Evolutionary conservation across 306 rosid species (phyloP).

Genomic region (Glycine tomentella): DNA sequence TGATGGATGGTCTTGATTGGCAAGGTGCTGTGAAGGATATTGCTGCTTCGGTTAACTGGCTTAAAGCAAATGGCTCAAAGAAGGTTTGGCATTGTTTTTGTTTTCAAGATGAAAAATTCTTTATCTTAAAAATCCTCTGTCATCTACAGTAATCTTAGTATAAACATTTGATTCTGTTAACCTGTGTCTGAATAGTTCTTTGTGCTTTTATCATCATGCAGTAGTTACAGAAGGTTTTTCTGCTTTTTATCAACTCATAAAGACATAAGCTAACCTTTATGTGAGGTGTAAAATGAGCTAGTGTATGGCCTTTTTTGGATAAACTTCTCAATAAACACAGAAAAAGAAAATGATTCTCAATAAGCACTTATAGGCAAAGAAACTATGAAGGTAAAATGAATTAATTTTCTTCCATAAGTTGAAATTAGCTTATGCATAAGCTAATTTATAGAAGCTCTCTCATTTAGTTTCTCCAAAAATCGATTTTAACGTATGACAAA

Average conservation of each 20-base stretch:
- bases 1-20: constrained; percentile 91
- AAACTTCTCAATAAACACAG: too few species aligned
- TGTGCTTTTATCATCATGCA: constrained; percentile 26
- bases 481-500: too few species aligned
- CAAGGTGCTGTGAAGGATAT: constrained; percentile 91
- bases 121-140: neutral
- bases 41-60: constrained; percentile 81
- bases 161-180: neutral
- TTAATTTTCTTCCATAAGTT: too few species aligned
- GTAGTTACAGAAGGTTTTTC: constrained; percentile 26
- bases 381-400: too few species aligned
- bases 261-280: constrained; percentile 2
- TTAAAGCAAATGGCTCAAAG: constrained; percentile 86
- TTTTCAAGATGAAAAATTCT: constrained; percentile 2
- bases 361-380: too few species aligned
- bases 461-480: too few species aligned
- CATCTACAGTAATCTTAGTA: neutral
- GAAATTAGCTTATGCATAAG: too few species aligned
- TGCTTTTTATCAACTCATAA: constrained; percentile 21
- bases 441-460: too few species aligned
- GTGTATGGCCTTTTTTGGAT: neutral
- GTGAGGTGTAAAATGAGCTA: neutral
- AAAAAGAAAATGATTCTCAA: too few species aligned
- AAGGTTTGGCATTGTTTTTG: constrained; percentile 58
- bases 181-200: neutral